phyloP scores from a whole-genome alignment of 2,329 filamentous ascomycete genomes.

The Capronia coronata region DNA sequence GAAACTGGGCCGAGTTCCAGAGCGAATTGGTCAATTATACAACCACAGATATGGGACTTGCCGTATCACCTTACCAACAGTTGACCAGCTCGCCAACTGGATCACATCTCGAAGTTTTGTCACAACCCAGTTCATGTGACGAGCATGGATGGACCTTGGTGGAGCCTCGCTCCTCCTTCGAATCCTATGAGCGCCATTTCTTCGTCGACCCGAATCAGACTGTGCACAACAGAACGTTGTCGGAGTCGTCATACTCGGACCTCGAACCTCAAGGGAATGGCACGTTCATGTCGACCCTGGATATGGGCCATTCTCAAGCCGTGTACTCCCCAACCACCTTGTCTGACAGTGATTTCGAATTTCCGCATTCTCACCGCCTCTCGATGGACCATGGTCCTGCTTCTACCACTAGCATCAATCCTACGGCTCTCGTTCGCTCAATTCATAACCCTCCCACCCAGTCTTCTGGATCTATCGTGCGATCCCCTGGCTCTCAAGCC shows the following conservation, averaged over 20 bases:
- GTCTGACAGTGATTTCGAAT: conserved; percentile 56
- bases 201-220: conserved; percentile 93
- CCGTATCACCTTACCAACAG: conserved; percentile 39
- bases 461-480: conserved; percentile 49
- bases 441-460: conserved; percentile 49
- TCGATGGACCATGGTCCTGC: conserved; percentile 38
- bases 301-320: conserved; percentile 68
- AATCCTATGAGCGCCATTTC: conserved; percentile 57
- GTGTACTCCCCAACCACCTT: conserved; percentile 81
- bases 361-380: conserved; percentile 38
- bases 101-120: conserved; percentile 78
- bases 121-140: conserved; percentile 68
- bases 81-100: conserved; percentile 64
- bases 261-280: conserved; percentile 53
- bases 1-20: conserved; percentile 74
- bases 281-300: conserved; percentile 69
- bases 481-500: conserved; percentile 56
- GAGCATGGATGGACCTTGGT: conserved; percentile 84
- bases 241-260: conserved; percentile 74
- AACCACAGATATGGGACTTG: conserved; percentile 42
- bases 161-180: conserved; percentile 66
- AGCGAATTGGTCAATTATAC: conserved; percentile 57
- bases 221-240: conserved; percentile 77
- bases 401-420: conserved; percentile 53
- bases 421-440: conserved; percentile 60